Base-by-base conservation (phyloP, 2,329 filamentous ascomycete genomes). In the Penicillium carneum region DNA sequence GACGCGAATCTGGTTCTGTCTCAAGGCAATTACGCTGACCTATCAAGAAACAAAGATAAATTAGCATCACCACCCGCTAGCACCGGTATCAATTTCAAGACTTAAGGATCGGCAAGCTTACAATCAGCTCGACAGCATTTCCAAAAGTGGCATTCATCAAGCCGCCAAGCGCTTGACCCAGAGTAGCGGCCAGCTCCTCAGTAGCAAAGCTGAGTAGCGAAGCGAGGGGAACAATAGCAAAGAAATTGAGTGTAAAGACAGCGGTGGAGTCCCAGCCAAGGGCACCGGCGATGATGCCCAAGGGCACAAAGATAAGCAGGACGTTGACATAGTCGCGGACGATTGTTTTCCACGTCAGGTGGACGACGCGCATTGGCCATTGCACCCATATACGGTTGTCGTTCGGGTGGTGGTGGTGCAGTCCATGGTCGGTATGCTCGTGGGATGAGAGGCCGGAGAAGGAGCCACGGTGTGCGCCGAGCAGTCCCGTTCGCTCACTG, bases 11-110 rank as follows among this genome's bases (percentile, higher is more conserved):
- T 98, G 90, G 65, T 88, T 87, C 70, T 95, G 88, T 67, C 84
- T 87, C 47, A 99, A 85, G 18, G 95, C 95, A 66, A 98, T 90
- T 69, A 98, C 94, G 76, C 92, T 96, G 74, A 96, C 91, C 91
- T 94, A 53, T 51, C 48, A 16, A 16, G 14, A 6, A 14, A 18
- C 14, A 41, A 36, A n/a, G 18, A 6, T 2, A 23, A 39, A 46
- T 46, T 39, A 47, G 23, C 18, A 33, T 41, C 18, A 5, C 23
- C 23, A 26, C 23, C 23, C 23, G 23, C 23, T 26, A 26, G 23
- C 23, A 26, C 23, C 23, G 23, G 23, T 26, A 6, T 26, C 23
- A 26, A 29, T 10, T 29, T 29, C n/a, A 38, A 20, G 4, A 23
- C 26, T 41, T 2, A 5, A 46, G 41, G 33, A 20, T 38, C 38